phyloP scores from a whole-genome alignment of 768 basidiomycete species.

The Suillus weaverae region DNA sequence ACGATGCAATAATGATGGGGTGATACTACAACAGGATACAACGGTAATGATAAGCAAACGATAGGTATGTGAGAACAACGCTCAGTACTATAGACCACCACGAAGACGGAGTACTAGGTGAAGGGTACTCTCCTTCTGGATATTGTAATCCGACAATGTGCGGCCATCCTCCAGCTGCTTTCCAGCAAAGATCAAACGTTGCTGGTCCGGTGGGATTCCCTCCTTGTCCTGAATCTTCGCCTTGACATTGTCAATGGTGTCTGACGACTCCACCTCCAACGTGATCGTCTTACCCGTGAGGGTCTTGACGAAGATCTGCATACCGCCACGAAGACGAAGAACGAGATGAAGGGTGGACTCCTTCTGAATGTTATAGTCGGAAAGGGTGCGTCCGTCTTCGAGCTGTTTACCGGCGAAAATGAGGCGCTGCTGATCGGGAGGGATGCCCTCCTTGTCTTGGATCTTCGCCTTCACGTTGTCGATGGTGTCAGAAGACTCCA shows the following conservation, averaged over 20 bases:
- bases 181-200: conserved; percentile 75
- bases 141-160: conserved; percentile 73
- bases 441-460: conserved; percentile 85
- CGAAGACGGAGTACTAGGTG: conserved; percentile 65
- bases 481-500: conserved; percentile 91
- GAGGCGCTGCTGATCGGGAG: conserved; percentile 82
- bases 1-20: neutral
- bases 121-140: conserved; percentile 71
- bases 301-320: conserved; percentile 75
- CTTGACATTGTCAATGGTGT: conserved; percentile 78
- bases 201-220: conserved; percentile 77
- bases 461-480: conserved; percentile 90
- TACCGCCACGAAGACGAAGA: conserved; percentile 66
- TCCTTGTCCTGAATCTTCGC: conserved; percentile 82
- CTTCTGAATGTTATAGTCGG: conserved; percentile 91
- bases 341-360: conserved; percentile 79
- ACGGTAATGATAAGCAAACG: neutral
- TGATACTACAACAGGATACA: neutral
- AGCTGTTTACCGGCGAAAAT: conserved; percentile 95
- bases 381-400: conserved; percentile 90
- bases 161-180: conserved; percentile 67
- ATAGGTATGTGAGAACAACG: neutral
- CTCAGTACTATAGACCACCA: conserved; percentile 33
- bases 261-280: conserved; percentile 71
- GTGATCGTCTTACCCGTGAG: conserved; percentile 79